Conservation (phyloP, 2,329 filamentous ascomycete genomes). For the Penicillium sp. region DNA sequence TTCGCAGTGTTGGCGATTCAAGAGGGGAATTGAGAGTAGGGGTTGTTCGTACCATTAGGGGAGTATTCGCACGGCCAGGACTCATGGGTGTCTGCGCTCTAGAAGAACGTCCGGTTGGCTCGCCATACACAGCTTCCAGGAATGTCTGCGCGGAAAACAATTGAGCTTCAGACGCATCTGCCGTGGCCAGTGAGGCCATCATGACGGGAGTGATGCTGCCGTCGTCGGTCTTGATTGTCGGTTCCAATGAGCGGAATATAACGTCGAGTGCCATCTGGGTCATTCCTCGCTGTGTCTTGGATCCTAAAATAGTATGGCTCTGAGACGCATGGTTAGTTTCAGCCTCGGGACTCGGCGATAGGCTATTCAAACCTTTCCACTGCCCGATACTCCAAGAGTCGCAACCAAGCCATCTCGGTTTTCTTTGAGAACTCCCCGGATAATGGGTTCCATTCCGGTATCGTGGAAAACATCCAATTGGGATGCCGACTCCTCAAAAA, state of each 20-base stretch:
- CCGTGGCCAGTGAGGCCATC: slow-evolving; percentile 71
- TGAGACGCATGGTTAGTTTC: slow-evolving; percentile 40
- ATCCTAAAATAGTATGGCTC: slow-evolving; percentile 96
- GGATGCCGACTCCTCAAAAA: slow-evolving; percentile 82
- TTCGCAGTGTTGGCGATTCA: slow-evolving; percentile 19
- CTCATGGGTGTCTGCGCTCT: slow-evolving; percentile 70
- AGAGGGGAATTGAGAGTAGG: slow-evolving; percentile 28
- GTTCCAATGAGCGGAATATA: slow-evolving; percentile 77
- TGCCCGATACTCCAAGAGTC: slow-evolving; percentile 90
- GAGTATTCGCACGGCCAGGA: slow-evolving; percentile 47
- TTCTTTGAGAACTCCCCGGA: slow-evolving; percentile 80
- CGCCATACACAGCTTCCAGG: slow-evolving; percentile 75
- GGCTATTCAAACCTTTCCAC: slow-evolving; percentile 75
- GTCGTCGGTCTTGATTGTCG: slow-evolving; percentile 66
- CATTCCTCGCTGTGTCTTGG: slow-evolving; percentile 79
- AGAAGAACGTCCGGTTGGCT: slow-evolving; percentile 60
- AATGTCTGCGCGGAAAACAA: slow-evolving; percentile 74
- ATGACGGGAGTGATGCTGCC: slow-evolving; percentile 57
- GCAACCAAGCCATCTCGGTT: slow-evolving; percentile 88
- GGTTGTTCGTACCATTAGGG: slow-evolving; percentile 45
- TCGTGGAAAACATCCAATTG: slow-evolving; percentile 87
- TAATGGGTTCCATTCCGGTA: slow-evolving; percentile 70
- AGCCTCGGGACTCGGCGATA: background rate
- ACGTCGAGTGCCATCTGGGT: slow-evolving; percentile 91
- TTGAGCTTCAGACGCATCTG: slow-evolving; percentile 79